Percentiles rank a stretch among this genome's conserved stretches.
These are phyloP conservation scores for Sugiyamaella castrensis DNA, from an alignment of 1,139 yeast genomes.

Conservation along the genomic window DNA sequence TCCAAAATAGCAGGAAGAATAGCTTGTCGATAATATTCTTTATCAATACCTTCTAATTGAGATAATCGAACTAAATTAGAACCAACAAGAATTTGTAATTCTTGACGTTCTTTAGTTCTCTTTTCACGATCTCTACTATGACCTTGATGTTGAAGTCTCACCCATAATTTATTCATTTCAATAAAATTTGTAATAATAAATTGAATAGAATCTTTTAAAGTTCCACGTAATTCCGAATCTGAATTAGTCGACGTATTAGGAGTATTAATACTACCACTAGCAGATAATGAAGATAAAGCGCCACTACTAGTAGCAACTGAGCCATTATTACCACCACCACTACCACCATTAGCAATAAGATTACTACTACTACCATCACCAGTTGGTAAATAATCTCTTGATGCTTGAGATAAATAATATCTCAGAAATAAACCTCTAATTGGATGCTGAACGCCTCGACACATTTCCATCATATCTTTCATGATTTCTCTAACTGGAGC, in stretches of 20 bases:
- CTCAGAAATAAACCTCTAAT: conserved; percentile 80
- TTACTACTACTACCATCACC: conserved; percentile 15
- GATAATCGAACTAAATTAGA: conserved; percentile 86
- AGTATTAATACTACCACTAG: neutral
- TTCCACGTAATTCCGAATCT: conserved; percentile 34
- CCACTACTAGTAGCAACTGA: neutral
- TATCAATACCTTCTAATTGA: conserved; percentile 76
- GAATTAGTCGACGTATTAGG: neutral
- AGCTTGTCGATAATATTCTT: conserved; percentile 54
- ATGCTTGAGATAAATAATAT: conserved; percentile 81
- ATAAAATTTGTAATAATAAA: conserved; percentile 83
- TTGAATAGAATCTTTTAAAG: conserved; percentile 61
- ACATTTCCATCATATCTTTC: conserved; percentile 98
- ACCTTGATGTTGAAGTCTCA: conserved; percentile 92
- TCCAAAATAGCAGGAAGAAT: conserved; percentile 81
- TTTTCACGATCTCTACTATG: conserved; percentile 78
- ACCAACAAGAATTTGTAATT: conserved; percentile 88
- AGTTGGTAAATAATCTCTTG: conserved; percentile 65
- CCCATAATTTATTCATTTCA: conserved; percentile 98
- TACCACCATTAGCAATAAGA: conserved; percentile 15
- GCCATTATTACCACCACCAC: neutral
- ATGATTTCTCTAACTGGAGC: conserved; percentile 84
- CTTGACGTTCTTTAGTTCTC: conserved; percentile 77
- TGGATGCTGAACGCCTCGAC: conserved; percentile 97
- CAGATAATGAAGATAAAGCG: conserved; percentile 1